phyloP scores from a whole-genome alignment of 257 asterid species.

The Echium plantagineum region DNA sequence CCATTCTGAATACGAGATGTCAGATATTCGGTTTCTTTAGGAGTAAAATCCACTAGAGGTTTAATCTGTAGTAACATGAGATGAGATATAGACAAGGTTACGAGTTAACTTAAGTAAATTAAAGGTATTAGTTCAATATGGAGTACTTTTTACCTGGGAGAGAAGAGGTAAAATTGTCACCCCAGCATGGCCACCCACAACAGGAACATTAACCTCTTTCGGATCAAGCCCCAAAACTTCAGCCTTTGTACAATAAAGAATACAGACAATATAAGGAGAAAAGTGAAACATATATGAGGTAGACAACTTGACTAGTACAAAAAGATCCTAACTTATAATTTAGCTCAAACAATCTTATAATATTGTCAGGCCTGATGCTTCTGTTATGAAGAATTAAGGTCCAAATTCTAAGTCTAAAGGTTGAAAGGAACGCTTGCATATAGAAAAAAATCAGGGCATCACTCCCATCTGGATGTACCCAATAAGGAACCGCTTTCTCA shows the following conservation, averaged over 20 bases:
- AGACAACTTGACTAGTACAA: no score
- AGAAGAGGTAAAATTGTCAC: conserved; percentile 88
- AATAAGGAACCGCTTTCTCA: no score
- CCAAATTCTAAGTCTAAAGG: background rate
- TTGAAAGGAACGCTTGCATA: background rate
- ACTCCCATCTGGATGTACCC: no score
- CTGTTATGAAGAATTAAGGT: background rate
- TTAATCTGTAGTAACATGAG: conserved; percentile 41
- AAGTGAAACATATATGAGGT: background rate
- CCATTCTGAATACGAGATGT: conserved; percentile 96
- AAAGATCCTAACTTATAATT: no score
- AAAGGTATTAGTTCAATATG: background rate
- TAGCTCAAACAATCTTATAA: no score
- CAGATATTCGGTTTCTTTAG: conserved; percentile 56
- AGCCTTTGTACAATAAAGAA: conserved; percentile 37
- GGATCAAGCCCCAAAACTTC: conserved; percentile 97
- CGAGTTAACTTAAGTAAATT: background rate
- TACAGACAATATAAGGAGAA: conserved; percentile 5
- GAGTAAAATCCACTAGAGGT: conserved; percentile 76
- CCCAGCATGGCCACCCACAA: conserved; percentile 96
- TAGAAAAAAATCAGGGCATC: no score
- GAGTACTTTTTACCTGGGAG: conserved; percentile 58
- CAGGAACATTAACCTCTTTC: conserved; percentile 86
- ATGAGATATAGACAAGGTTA: background rate
- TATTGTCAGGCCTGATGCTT: background rate